Evolutionary conservation across 129 eudicot species (phyloP).

Genomic region (Helichrysum umbraculigerum): DNA sequence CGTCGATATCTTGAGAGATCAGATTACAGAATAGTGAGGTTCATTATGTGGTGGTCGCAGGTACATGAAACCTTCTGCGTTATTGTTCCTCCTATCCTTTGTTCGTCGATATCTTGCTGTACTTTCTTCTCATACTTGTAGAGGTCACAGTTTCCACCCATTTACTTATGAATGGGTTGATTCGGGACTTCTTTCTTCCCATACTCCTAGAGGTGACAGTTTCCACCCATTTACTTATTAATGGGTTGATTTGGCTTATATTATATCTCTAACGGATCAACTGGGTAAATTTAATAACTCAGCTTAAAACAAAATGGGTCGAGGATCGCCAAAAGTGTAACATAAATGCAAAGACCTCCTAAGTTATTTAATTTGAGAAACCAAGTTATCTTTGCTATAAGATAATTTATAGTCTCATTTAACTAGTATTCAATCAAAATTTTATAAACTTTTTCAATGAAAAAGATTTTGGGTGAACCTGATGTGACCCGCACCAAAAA

Average conservation of each 20-base stretch:
- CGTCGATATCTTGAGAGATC: constrained; percentile 82
- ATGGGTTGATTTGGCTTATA: background rate
- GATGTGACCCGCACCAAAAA: background rate
- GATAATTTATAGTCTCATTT: too few species aligned
- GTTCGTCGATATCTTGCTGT: too few species aligned
- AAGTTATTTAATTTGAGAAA: background rate
- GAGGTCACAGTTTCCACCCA: too few species aligned
- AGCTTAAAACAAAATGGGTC: background rate
- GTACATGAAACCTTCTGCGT: constrained; percentile 43
- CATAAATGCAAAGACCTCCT: background rate
- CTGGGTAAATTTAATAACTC: background rate
- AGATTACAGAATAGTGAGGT: constrained; percentile 67
- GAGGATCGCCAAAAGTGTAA: background rate
- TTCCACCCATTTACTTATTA: background rate
- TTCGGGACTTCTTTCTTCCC: background rate
- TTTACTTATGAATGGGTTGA: too few species aligned
- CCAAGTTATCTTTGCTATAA: too few species aligned
- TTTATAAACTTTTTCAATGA: background rate
- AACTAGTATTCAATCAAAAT: too few species aligned
- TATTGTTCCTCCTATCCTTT: too few species aligned
- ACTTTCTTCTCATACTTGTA: too few species aligned
- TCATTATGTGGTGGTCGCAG: constrained; percentile 99
- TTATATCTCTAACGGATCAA: background rate
- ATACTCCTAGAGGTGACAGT: background rate
- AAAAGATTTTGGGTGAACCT: background rate